Percentiles rank a stretch among this genome's conserved stretches.
These are phyloP conservation scores for Colletotrichum camelliae DNA, from an alignment of 2,329 filamentous ascomycete species.

Conservation along the genomic window DNA sequence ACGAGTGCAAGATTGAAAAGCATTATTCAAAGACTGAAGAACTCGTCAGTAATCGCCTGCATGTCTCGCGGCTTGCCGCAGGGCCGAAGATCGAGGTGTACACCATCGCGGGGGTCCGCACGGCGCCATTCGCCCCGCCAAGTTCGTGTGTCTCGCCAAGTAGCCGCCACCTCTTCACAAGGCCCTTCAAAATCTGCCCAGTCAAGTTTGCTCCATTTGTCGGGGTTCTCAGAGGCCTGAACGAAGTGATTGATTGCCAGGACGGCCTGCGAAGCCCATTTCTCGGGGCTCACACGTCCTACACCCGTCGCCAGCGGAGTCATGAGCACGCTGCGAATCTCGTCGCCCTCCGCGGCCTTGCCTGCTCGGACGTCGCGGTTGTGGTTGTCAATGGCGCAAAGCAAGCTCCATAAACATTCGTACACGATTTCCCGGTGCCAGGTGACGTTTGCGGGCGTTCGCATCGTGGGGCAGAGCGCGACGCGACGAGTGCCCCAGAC, in stretches of 20 bases:
- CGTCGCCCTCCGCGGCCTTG: slow-evolving; percentile 7
- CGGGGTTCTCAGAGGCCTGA: slow-evolving; percentile 47
- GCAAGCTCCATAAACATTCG: slow-evolving; percentile 57
- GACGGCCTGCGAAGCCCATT: slow-evolving; percentile 56
- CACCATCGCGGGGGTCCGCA: neutral
- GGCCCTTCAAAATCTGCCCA: slow-evolving; percentile 37
- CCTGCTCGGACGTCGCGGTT: slow-evolving; percentile 37
- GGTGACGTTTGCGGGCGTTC: slow-evolving; percentile 43
- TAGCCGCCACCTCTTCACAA: slow-evolving; percentile 30
- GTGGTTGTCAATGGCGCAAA: slow-evolving; percentile 52
- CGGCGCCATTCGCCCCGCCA: neutral
- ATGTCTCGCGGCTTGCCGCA: neutral
- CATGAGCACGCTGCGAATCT: slow-evolving; percentile 52
- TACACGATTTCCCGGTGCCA: slow-evolving; percentile 61
- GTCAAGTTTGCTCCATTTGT: slow-evolving; percentile 44
- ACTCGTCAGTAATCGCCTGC: neutral
- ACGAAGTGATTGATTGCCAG: slow-evolving; percentile 57
- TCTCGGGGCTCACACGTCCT: slow-evolving; percentile 47
- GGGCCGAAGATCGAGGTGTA: neutral
- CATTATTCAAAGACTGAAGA: neutral
- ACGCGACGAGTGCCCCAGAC: slow-evolving; percentile 47
- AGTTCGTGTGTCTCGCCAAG: slow-evolving; percentile 23
- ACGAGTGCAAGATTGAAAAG: neutral
- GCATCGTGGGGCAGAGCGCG: slow-evolving; percentile 60
- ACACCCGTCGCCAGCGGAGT: slow-evolving; percentile 57